A percentile compares a stretch with the other conserved stretches of the same genome.
These are phyloP conservation scores for Aspergillus persii DNA, from an alignment of 2,329 filamentous ascomycete genomes.

Conservation along the genomic window DNA sequence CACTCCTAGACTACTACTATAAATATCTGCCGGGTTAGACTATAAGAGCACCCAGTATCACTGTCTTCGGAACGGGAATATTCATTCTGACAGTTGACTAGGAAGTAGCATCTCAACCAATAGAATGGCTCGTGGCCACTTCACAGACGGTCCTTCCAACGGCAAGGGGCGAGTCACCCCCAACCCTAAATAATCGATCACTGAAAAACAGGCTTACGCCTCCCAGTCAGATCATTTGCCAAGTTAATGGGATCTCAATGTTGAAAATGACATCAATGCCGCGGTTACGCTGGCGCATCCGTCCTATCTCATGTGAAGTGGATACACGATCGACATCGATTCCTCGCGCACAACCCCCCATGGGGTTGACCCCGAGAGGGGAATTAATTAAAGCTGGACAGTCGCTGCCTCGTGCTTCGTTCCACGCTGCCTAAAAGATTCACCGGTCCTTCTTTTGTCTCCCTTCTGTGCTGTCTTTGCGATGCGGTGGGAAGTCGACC, in stretches of 20 bases:
- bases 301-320: constrained; percentile 6
- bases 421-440: neutral
- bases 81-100: neutral
- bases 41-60: neutral
- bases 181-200: neutral
- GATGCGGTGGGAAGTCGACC: neutral
- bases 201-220: neutral
- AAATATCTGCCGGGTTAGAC: too few species aligned
- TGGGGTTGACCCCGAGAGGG: neutral
- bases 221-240: neutral
- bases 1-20: too few species aligned
- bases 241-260: neutral
- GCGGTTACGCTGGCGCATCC: neutral
- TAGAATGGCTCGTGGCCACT: neutral
- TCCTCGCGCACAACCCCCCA: neutral
- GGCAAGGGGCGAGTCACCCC: neutral
- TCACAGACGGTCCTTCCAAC: neutral
- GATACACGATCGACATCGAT: constrained; percentile 1
- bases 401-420: neutral
- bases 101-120: too few species aligned
- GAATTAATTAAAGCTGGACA: neutral
- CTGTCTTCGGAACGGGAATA: neutral
- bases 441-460: neutral
- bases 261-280: neutral
- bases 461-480: neutral